Evolutionary conservation across 352 stramenopile species (phyloP).

Genomic region (Globisporangium parvum): DNA sequence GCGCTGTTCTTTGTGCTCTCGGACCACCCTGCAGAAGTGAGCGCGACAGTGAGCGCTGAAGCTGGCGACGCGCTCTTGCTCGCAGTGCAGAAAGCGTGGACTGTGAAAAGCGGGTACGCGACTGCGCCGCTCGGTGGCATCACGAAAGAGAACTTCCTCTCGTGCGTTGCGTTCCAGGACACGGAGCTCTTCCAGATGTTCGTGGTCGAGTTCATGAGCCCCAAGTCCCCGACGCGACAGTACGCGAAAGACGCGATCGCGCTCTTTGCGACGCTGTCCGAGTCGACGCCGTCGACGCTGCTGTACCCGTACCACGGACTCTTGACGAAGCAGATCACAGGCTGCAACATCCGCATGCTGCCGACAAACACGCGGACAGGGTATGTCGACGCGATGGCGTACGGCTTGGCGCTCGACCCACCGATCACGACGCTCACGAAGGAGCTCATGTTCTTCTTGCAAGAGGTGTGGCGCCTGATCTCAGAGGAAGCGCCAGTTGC

Average conservation of each 20-base stretch:
- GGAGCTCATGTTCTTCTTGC: conserved; percentile 78
- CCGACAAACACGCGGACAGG: conserved; percentile 60
- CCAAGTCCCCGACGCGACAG: conserved; percentile 55
- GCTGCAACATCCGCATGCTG: conserved; percentile 69
- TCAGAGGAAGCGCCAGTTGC: conserved; percentile 48
- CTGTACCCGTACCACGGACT: conserved; percentile 82
- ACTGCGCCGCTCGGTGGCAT: conserved; percentile 27
- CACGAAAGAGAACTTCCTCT: conserved; percentile 55
- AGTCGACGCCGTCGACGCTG: conserved; percentile 55
- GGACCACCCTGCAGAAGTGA: conserved; percentile 82
- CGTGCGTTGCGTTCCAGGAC: conserved; percentile 75
- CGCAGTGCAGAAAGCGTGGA: conserved; percentile 54
- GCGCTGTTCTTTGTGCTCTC: conserved; percentile 85
- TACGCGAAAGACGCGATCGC: conserved; percentile 73
- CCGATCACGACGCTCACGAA: conserved; percentile 82
- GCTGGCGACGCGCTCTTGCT: conserved; percentile 57
- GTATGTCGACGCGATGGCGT: conserved; percentile 85
- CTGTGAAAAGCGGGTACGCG: conserved; percentile 30
- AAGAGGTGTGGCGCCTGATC: conserved; percentile 83
- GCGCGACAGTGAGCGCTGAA: conserved; percentile 63
- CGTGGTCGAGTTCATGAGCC: conserved; percentile 82
- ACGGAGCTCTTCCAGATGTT: conserved; percentile 85
- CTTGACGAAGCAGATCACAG: conserved; percentile 82
- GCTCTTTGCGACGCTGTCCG: conserved; percentile 45
- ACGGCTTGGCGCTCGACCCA: conserved; percentile 62